Evolutionary conservation across 164 flowering plant species (phyloP), one percentile per base, ranked within the genome.

Genomic region (Taxillus chinensis): DNA sequence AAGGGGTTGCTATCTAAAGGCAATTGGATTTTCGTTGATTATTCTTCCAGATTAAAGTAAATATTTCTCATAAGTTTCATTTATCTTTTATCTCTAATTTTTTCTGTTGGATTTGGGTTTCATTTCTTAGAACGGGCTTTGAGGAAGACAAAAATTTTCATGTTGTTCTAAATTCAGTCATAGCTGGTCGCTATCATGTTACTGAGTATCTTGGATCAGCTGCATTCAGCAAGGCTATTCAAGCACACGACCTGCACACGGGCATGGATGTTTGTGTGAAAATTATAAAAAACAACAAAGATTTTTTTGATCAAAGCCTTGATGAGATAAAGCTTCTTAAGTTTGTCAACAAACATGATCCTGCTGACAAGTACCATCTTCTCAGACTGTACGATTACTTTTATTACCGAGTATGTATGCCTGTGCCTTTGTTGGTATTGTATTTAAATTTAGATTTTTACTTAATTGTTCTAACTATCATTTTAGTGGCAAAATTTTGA

Each of bases 121-220:
- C 72, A 8, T 67, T 63, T 53, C 61, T 66, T 81, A 93, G 98
- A 79, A 93, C 98, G 75, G 98, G 99, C 62, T 93, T 93, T 74
- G 99, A 93, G 80, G 99, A 93, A 81, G 99, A 93, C 75, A 93
- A 93, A 72, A 90, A 93, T 68, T 93, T 93, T 73, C 92, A 93
- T 72, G 96, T 93, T 61, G 95, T 89, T 62, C 65, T 90, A 57
- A 93, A 93, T 71, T 93, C 99, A 3, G 99, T 93, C 40, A 77
- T 93, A 70, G 99, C 99, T 70, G 97, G 99, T 64, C 87, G 97
- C 49, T 93, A 93, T 78, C 99, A 93, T 83, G 97, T 93, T 55
- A 93, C 99, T 41, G 99, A 90, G 71, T 93, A 90, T 79, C 90
- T 93, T 70, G 99, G 99, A 65, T 93, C 99, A 39, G 99, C 99